phyloP scores from a whole-genome alignment of 768 basidiomycete species.

The Auriscalpium vulgare region DNA sequence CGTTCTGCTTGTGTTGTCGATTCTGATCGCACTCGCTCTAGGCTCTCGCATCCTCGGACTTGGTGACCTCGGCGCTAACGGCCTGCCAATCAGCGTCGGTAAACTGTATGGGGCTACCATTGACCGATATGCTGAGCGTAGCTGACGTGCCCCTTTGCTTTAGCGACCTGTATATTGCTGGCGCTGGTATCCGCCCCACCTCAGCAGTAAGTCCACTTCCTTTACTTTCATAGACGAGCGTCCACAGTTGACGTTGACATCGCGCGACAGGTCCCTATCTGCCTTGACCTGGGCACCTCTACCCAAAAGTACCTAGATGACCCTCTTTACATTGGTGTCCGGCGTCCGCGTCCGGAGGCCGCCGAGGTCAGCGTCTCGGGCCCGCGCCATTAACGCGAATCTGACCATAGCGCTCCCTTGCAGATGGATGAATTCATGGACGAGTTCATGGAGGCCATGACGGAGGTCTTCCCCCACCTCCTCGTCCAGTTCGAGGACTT shows the following conservation, averaged over 20 bases:
- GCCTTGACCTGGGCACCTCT: conserved; percentile 85
- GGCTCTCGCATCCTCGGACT: conserved; percentile 87
- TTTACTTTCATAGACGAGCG: background rate
- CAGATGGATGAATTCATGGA: conserved; percentile 84
- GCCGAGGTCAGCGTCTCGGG: conserved; percentile 20
- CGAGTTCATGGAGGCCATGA: conserved; percentile 85
- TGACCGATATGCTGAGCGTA: background rate
- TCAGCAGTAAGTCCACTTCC: conserved; percentile 45
- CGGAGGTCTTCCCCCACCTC: conserved; percentile 64
- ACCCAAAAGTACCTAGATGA: conserved; percentile 74
- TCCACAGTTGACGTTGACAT: background rate
- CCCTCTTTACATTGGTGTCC: conserved; percentile 83
- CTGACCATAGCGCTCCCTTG: conserved; percentile 17
- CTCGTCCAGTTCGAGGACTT: conserved; percentile 93
- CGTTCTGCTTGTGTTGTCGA: background rate
- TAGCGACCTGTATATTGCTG: conserved; percentile 3
- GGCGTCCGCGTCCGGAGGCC: conserved; percentile 25
- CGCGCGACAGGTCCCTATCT: conserved; percentile 44
- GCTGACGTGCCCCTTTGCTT: conserved; percentile 1
- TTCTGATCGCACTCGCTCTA: conserved; percentile 18
- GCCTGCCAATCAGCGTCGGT: conserved; percentile 83
- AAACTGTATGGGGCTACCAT: conserved; percentile 46
- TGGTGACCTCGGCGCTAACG: conserved; percentile 76
- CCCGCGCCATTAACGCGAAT: too few species aligned
- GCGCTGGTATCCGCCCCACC: conserved; percentile 57